A percentile compares a stretch with the other conserved stretches of the same genome.
Evolutionary conservation across 108 stramenopile genomes (phyloP).

Genomic region (Skeletonema potamos): DNA sequence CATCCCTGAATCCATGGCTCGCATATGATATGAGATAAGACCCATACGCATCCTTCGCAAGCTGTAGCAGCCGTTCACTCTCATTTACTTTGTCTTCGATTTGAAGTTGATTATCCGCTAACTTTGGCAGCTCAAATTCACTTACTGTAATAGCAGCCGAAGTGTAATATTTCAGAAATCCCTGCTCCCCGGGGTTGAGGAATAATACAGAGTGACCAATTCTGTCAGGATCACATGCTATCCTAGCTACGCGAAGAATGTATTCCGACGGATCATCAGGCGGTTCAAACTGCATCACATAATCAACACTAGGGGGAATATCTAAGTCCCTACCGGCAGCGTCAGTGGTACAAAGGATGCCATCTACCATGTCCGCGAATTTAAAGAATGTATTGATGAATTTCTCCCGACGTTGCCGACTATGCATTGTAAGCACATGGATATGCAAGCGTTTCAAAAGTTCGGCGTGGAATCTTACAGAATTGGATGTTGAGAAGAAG

Average conservation of each 20-base stretch:
- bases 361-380: slow-evolving; percentile 91
- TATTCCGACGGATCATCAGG: slow-evolving; percentile 99
- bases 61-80: slow-evolving; percentile 96
- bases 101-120: slow-evolving; percentile 94
- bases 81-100: slow-evolving; percentile 93
- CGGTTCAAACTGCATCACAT: slow-evolving; percentile 99
- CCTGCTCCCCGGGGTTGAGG: slow-evolving; percentile 95
- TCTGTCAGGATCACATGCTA: slow-evolving; percentile 47
- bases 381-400: slow-evolving; percentile 98
- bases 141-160: slow-evolving; percentile 96
- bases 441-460: slow-evolving; percentile 98
- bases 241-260: slow-evolving; percentile 92
- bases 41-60: slow-evolving; percentile 95
- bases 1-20: slow-evolving; percentile 95
- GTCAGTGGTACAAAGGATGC: slow-evolving; percentile 96
- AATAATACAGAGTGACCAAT: slow-evolving; percentile 91
- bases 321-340: slow-evolving; percentile 98
- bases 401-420: slow-evolving; percentile 98
- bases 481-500: slow-evolving; percentile 98
- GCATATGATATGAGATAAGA: slow-evolving; percentile 97
- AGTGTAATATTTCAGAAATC: slow-evolving; percentile 93
- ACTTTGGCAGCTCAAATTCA: slow-evolving; percentile 99
- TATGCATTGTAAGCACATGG: slow-evolving; percentile 98
- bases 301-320: slow-evolving; percentile 94
- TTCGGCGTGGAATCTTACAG: slow-evolving; percentile 97